A percentile compares a stretch with the other conserved stretches of the same genome.
phyloP scores from a whole-genome alignment of 495 filamentous ascomycete genomes.

The Lepidopterella palustris region DNA sequence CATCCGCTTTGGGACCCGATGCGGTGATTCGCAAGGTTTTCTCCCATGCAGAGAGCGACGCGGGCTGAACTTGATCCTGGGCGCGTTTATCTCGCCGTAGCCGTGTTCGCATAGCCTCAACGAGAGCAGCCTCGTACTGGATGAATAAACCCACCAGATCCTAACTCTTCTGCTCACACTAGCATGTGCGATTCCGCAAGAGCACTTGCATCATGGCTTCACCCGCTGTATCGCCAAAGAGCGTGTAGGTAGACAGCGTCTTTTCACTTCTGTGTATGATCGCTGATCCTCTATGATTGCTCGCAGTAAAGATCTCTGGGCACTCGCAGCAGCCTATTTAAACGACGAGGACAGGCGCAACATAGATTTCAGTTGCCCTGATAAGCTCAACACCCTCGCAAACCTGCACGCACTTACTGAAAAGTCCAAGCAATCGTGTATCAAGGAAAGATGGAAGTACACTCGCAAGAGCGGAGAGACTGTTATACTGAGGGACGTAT shows the following conservation, averaged over 20 bases:
- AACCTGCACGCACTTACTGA: constrained; percentile 16
- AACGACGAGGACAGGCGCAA: constrained; percentile 23
- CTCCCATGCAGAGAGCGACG: not conserved
- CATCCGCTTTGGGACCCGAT: not conserved
- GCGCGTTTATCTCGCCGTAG: not conserved
- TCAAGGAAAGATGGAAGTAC: constrained; percentile 14
- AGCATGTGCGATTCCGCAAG: not conserved
- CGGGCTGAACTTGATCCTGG: not conserved
- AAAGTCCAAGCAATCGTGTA: constrained; percentile 12
- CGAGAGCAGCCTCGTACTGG: not conserved
- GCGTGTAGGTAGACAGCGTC: constrained; percentile 5
- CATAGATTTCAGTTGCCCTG: constrained; percentile 23
- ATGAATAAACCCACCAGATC: not conserved
- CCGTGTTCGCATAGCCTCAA: not conserved
- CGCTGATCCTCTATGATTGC: constrained; percentile 11
- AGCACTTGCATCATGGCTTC: constrained; percentile 5
- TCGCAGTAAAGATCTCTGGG: constrained; percentile 19
- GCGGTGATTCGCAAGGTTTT: not conserved
- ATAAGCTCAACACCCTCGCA: constrained; percentile 24
- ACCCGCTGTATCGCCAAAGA: constrained; percentile 5
- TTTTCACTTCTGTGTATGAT: not conserved
- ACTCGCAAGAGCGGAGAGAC: constrained; percentile 23
- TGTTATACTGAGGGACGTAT: constrained; percentile 34
- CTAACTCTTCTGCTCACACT: not conserved
- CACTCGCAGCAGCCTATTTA: constrained; percentile 21